Evolutionary conservation across 192 early-diverging fungal genomes (phyloP).

Genomic region (Coemansia sp.): DNA sequence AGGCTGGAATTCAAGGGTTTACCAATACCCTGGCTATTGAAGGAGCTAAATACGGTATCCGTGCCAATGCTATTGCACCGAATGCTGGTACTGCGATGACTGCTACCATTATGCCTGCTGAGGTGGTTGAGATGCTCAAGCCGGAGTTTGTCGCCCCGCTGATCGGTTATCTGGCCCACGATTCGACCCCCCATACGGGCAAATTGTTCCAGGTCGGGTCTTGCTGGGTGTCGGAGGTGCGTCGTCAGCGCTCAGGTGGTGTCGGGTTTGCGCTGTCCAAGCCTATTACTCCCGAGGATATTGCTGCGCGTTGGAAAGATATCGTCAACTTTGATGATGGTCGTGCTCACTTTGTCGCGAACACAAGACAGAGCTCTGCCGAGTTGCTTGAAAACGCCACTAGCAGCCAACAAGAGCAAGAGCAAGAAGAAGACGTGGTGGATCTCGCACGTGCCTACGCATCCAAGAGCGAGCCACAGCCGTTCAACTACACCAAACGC

Average conservation of each 20-base stretch:
- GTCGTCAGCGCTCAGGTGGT: slow-evolving; percentile 95
- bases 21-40: slow-evolving; percentile 92
- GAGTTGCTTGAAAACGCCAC: slow-evolving; percentile 61
- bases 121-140: slow-evolving; percentile 93
- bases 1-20: slow-evolving; percentile 88
- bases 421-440: slow-evolving; percentile 55
- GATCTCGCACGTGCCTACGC: slow-evolving; percentile 70
- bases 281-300: slow-evolving; percentile 81
- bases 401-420: slow-evolving; percentile 29
- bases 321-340: slow-evolving; percentile 97
- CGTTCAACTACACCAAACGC: slow-evolving; percentile 79
- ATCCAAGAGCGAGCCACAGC: slow-evolving; percentile 54
- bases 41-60: slow-evolving; percentile 88
- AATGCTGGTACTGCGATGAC: slow-evolving; percentile 98
- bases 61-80: slow-evolving; percentile 93
- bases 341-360: slow-evolving; percentile 77
- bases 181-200: slow-evolving; percentile 74
- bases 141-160: slow-evolving; percentile 96
- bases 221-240: slow-evolving; percentile 92
- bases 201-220: slow-evolving; percentile 95
- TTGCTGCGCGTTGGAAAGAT: slow-evolving; percentile 74
- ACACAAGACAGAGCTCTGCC: slow-evolving; percentile 43
- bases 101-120: slow-evolving; percentile 93
- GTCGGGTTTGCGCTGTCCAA: slow-evolving; percentile 87
- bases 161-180: slow-evolving; percentile 88